phyloP scores from a whole-genome alignment of 2,329 filamentous ascomycete genomes.

The Pseudocercospora musae region DNA sequence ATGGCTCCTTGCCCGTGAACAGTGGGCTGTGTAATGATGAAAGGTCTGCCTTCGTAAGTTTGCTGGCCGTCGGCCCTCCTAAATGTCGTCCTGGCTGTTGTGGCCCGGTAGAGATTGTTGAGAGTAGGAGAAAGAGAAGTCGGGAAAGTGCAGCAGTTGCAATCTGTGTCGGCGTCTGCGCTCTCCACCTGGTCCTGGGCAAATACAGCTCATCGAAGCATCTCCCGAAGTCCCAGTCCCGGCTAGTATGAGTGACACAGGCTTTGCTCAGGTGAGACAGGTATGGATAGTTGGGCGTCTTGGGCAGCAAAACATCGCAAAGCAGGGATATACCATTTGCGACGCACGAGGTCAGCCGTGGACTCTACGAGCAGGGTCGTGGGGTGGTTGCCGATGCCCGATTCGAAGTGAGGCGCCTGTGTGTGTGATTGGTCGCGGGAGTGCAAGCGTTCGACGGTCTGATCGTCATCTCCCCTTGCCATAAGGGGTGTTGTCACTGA shows the following conservation, averaged over 20 bases:
- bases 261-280: constrained; percentile 1
- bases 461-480: background rate
- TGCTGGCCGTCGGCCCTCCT: constrained; percentile 9
- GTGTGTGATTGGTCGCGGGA: background rate
- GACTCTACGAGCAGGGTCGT: background rate
- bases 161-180: background rate
- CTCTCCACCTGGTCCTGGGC: background rate
- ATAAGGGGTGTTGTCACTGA: no score
- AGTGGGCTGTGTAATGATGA: background rate
- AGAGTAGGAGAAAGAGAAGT: constrained; percentile 27
- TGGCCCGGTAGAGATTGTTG: constrained; percentile 10
- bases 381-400: background rate
- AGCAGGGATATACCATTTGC: constrained; percentile 1
- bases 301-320: constrained; percentile 3
- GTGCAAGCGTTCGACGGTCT: background rate
- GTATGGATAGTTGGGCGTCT: constrained; percentile 7
- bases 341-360: background rate
- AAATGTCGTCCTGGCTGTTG: constrained; percentile 5
- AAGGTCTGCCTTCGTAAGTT: background rate
- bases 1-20: constrained; percentile 3
- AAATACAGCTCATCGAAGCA: constrained; percentile 4
- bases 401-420: background rate
- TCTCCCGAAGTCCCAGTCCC: constrained; percentile 1
- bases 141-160: constrained; percentile 21
- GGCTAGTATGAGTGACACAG: constrained; percentile 5